Evolutionary conservation across 2,329 filamentous ascomycete genomes (phyloP).

Genomic region (Fusarium sp.): DNA sequence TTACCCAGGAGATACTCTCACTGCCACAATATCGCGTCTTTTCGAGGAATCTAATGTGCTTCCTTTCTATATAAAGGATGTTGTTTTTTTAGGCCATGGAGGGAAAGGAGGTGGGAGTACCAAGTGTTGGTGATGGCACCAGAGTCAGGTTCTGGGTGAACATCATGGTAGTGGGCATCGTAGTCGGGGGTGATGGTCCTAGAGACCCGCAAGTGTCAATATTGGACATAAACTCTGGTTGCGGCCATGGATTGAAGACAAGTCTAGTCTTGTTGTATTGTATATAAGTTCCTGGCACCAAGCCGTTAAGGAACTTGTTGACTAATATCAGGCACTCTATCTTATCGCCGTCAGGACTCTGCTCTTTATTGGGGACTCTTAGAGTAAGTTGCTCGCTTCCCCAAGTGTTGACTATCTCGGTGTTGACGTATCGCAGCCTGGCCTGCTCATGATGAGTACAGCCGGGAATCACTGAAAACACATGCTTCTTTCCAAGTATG

Average conservation of each 20-base stretch:
- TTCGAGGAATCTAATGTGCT: not conserved
- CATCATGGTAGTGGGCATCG: not conserved
- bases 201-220: not conserved
- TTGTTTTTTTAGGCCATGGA: not conserved
- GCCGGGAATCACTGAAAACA: too few species aligned
- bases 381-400: too few species aligned
- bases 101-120: not conserved
- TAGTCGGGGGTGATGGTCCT: not conserved
- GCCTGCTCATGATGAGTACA: too few species aligned
- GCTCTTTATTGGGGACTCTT: too few species aligned
- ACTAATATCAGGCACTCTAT: not conserved
- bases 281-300: not conserved
- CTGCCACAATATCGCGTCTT: not conserved
- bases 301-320: slow-evolving; percentile 2
- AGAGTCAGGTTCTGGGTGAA: not conserved
- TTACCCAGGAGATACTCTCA: not conserved
- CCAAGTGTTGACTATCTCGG: too few species aligned
- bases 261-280: not conserved
- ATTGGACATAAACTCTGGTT: not conserved
- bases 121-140: not conserved
- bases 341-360: too few species aligned
- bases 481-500: too few species aligned
- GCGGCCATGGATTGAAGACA: not conserved
- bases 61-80: not conserved
- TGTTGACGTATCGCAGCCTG: too few species aligned